Base-by-base conservation (phyloP, 345 rosid genomes). In the Euphorbia lathyris region DNA sequence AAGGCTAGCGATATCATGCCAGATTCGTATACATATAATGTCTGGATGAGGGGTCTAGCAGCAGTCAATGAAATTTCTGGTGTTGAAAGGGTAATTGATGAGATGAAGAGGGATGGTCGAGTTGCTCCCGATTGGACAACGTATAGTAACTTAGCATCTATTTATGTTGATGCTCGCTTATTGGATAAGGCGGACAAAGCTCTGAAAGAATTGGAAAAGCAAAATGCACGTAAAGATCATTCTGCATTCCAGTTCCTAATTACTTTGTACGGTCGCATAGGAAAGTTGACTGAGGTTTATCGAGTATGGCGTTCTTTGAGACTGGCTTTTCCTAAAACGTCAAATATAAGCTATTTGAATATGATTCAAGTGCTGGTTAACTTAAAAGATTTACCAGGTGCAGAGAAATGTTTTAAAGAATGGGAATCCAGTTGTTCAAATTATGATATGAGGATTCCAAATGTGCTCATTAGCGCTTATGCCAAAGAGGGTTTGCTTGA, bases 21-120 rank as follows among this genome's bases (percentile, higher is more conserved):
- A 2, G 98, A 92, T 79, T 78, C 86, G 0, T 92, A 72, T 74
- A 79, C 94, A 0, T 92, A 92, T 75, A 92, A 92, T 83, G 86
- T 90, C 10, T 95, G 98, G 99, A 95, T 92, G 97, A 92, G 99
- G 73, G 88, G 92, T 56, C 74, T 90, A 62, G 98, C 99, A 78
- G 86, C 94, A 42, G 73, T 65, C 17, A 72, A 86, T 56, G 94
- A 92, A 77, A 72, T 83, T 58, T 88, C 81, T 43, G 97, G 97
- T 63, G 92, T 79, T 66, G 99, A 95, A 70, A 88, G 96, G 76
- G 92, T 90, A 13, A 67, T 87, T 0, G 99, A 90, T 3, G 97
- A 90, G 81, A 88, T 92, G 93, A 88, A 77, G 79, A 88, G 93
- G 78, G 97, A 88, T 76, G 99, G 91, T 48, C 85, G 86, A 70